Evolutionary conservation across 2,329 filamentous ascomycete genomes (phyloP).

Genomic region (Basipetospora chlamydospora): DNA sequence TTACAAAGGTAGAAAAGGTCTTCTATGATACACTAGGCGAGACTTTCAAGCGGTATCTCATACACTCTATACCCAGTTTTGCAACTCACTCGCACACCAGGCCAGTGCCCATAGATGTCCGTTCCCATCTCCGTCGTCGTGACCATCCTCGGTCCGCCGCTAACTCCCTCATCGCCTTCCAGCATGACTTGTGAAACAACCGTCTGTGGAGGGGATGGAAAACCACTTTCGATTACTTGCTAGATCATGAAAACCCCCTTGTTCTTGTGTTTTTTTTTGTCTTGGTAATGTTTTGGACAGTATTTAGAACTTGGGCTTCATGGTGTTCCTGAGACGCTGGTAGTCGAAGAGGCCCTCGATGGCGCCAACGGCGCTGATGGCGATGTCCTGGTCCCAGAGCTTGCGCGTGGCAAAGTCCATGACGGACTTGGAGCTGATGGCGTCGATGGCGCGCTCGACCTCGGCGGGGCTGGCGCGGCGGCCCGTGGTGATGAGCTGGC

Average conservation of each 20-base stretch:
- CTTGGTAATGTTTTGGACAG: no score
- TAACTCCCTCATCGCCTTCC: no score
- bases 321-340: conserved; percentile 65
- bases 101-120: no score
- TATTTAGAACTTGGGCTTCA: conserved; percentile 68
- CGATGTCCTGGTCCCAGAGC: conserved; percentile 95
- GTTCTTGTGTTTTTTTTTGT: conserved; percentile 3
- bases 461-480: conserved; percentile 81
- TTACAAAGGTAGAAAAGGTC: no score
- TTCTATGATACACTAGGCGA: no score
- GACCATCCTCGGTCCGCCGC: no score
- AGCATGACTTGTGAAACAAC: no score
- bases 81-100: no score
- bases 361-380: conserved; percentile 80
- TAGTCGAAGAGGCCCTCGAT: conserved; percentile 81
- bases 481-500: conserved; percentile 95
- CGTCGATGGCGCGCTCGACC: conserved; percentile 82
- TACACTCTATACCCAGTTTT: conserved; percentile 40
- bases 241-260: conserved; percentile 1
- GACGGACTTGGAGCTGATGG: conserved; percentile 87
- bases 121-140: no score
- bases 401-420: conserved; percentile 93
- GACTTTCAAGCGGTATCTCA: conserved; percentile 17
- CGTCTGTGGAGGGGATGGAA: no score
- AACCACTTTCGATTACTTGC: no score